These are phyloP conservation scores for Hypoxylon sp. DNA, from an alignment of 2,329 filamentous ascomycete species.

Conservation along the genomic window DNA sequence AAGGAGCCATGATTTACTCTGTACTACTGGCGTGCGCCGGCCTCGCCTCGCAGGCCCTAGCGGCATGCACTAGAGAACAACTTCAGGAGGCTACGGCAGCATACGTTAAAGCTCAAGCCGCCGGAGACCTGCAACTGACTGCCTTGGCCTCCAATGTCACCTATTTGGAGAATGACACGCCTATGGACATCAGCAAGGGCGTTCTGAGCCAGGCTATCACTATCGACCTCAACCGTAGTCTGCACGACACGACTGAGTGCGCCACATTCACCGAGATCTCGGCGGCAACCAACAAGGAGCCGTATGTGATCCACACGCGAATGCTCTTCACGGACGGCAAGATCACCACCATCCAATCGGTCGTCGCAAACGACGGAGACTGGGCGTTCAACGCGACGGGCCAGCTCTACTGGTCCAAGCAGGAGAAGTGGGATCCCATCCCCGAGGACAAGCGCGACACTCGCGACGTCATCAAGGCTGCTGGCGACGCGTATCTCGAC, in stretches of 20 bases:
- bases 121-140: constrained; percentile 39
- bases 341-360: constrained; percentile 52
- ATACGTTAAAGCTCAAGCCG: constrained; percentile 48
- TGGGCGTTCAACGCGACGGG: constrained; percentile 55
- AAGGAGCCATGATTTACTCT: constrained; percentile 44
- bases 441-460: constrained; percentile 48
- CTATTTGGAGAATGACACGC: constrained; percentile 56
- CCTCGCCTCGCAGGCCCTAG: constrained; percentile 43
- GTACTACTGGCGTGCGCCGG: constrained; percentile 30
- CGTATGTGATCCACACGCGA: constrained; percentile 55
- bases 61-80: constrained; percentile 46
- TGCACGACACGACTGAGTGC: constrained; percentile 55
- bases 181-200: constrained; percentile 44
- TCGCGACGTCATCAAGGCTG: constrained; percentile 51
- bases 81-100: constrained; percentile 47
- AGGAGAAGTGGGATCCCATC: constrained; percentile 53
- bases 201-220: constrained; percentile 53
- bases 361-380: constrained; percentile 53
- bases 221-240: constrained; percentile 56
- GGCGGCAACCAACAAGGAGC: constrained; percentile 51
- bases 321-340: constrained; percentile 49
- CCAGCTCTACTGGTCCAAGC: constrained; percentile 49
- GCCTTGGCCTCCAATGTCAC: constrained; percentile 42
- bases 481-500: constrained; percentile 53
- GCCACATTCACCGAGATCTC: constrained; percentile 62